phyloP scores from a whole-genome alignment of 2,329 filamentous ascomycete genomes.

The Parastagonospora nodorum region DNA sequence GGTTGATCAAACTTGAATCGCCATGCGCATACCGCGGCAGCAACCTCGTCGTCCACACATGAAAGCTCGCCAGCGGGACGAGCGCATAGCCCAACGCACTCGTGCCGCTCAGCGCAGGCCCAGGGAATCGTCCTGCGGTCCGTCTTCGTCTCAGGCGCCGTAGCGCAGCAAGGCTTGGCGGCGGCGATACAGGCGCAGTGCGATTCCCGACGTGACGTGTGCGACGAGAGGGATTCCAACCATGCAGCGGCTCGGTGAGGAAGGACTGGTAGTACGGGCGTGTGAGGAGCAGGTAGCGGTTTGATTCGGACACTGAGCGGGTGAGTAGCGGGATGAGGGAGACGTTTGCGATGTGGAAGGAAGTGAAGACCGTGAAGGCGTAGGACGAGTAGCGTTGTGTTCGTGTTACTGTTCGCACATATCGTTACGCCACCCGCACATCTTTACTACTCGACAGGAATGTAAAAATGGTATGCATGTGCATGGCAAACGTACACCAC shows the following conservation, averaged over 20 bases:
- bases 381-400: conserved; percentile 91
- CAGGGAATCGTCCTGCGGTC: conserved; percentile 61
- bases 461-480: background rate
- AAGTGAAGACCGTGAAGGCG: conserved; percentile 49
- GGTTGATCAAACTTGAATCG: conserved; percentile 81
- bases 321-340: conserved; percentile 41
- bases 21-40: conserved; percentile 79
- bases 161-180: conserved; percentile 74
- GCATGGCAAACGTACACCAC: conserved; percentile 65
- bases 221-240: conserved; percentile 74
- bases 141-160: conserved; percentile 67
- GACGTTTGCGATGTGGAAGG: conserved; percentile 56
- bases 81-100: conserved; percentile 75
- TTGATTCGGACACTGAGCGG: conserved; percentile 67
- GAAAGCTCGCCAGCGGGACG: conserved; percentile 67
- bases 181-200: conserved; percentile 75
- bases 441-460: background rate
- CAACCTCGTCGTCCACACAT: conserved; percentile 76
- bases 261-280: conserved; percentile 87
- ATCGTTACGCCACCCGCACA: conserved; percentile 9
- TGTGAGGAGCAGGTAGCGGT: conserved; percentile 87
- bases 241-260: conserved; percentile 76
- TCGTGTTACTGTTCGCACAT: conserved; percentile 62
- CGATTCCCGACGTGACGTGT: conserved; percentile 78
- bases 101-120: conserved; percentile 74